phyloP scores from a whole-genome alignment of 495 filamentous ascomycete species.

The Talaromyces proteolyticus region DNA sequence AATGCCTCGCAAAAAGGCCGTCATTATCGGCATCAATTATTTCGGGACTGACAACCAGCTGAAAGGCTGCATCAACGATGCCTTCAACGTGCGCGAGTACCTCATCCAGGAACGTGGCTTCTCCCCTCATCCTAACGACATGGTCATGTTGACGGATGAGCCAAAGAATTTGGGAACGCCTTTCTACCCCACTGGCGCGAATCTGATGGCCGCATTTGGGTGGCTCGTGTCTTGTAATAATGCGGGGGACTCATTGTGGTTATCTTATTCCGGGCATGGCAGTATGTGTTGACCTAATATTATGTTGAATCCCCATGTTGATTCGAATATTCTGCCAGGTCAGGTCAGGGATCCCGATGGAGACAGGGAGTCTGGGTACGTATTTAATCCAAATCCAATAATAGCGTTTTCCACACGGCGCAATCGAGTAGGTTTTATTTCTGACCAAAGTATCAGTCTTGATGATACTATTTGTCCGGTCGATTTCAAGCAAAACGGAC shows the following conservation, averaged over 20 bases:
- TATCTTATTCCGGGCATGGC: conserved; percentile 56
- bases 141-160: conserved; percentile 49
- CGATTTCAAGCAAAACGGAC: conserved; percentile 44
- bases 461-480: conserved; percentile 53
- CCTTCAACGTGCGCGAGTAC: conserved; percentile 42
- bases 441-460: no score
- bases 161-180: conserved; percentile 40
- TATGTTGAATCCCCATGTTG: not conserved
- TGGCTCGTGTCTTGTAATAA: conserved; percentile 49
- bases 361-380: conserved; percentile 37
- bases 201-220: conserved; percentile 51
- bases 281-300: conserved; percentile 15
- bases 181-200: conserved; percentile 46
- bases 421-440: conserved; percentile 9
- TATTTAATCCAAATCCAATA: not conserved
- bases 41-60: conserved; percentile 41
- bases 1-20: conserved; percentile 45
- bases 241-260: conserved; percentile 40
- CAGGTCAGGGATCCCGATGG: conserved; percentile 38
- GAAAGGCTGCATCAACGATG: conserved; percentile 52
- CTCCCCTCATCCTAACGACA: conserved; percentile 36
- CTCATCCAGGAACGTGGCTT: conserved; percentile 40
- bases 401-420: no score
- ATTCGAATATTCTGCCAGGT: conserved; percentile 16
- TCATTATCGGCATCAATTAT: conserved; percentile 60